Evolutionary conservation across 495 filamentous ascomycete species (phyloP), one percentile per base, ranked within the genome.

Genomic region (Apiosordaria backusii): DNA sequence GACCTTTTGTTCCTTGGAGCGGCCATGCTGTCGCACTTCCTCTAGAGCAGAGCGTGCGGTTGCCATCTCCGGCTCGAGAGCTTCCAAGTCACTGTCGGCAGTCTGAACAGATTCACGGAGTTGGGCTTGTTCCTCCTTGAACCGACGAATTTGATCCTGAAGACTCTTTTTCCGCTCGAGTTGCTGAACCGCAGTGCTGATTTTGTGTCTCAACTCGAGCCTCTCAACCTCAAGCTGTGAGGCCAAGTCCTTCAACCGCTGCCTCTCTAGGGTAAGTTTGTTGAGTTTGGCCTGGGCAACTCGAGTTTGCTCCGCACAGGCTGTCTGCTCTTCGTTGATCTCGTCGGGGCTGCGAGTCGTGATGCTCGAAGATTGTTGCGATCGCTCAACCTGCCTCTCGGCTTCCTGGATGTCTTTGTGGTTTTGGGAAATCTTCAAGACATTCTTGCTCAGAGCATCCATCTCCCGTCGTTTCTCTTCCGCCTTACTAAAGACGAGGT

Each of bases 161-260:
- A 97, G 79, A 27, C 82, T 80, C 52, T 84, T 83, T 78, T 92
- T 94, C 73, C 89, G 89, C 74, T 94, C 90, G 16, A 97, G 82
- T 70, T 93, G 85, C 70, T 89, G 87, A 58, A 83, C 84, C 15
- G 90, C 85, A 57, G 83, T 86, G 71, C 80, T 86, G 61, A 97
- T 83, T 65, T 86, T 90, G 70, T 87, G 86, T 53, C 83, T 84
- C 24, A 89, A 80, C 70, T 93, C 88, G 65, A 88, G 84, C 21
- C 87, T 78, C 69, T 92, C 86, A 6, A 91, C 79, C 73, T 97
- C 92, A 15, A 94, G 79, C 22, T 77, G 80, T 65, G 81, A 88
- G 62, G 92, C 84, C n/a, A 84, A 74, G 64, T 83, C 84, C 61
- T 85, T 87, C n/a, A 86, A 78, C 26, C 86, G 84, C 29, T 97